A percentile compares a stretch with the other conserved stretches of the same genome.
Evolutionary conservation across 805 yeast genomes (phyloP).

Genomic region (Starmera dryadoides): DNA sequence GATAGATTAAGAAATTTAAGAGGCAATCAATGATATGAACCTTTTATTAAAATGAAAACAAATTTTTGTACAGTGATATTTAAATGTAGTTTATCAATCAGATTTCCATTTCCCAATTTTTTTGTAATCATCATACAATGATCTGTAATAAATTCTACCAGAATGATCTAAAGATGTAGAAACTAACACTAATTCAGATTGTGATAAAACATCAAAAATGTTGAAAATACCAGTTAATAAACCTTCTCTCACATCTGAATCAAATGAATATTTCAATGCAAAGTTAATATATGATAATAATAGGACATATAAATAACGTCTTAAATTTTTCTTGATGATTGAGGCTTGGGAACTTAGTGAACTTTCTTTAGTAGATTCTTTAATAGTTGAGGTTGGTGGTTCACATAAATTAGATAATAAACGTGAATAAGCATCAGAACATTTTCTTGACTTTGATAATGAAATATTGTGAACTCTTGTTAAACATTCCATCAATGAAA

Average conservation of each 20-base stretch:
- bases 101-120: slow-evolving; percentile 70
- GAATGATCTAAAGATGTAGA: slow-evolving; percentile 61
- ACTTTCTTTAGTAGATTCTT: slow-evolving; percentile 18
- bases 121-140: slow-evolving; percentile 65
- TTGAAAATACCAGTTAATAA: slow-evolving; percentile 51
- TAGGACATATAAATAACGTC: slow-evolving; percentile 56
- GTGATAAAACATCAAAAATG: slow-evolving; percentile 64
- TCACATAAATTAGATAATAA: slow-evolving; percentile 66
- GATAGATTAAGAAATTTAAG: too few relatives aligned
- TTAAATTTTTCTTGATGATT: slow-evolving; percentile 48
- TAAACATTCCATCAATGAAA: slow-evolving; percentile 43
- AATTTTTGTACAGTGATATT: too few relatives aligned
- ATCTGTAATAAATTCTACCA: slow-evolving; percentile 60
- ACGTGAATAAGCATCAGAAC: slow-evolving; percentile 48
- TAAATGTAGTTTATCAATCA: slow-evolving; percentile 5
- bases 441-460: slow-evolving; percentile 19
- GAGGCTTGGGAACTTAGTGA: slow-evolving; percentile 49
- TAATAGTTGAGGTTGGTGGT: slow-evolving; percentile 41
- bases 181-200: slow-evolving; percentile 53
- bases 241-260: slow-evolving; percentile 36
- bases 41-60: too few relatives aligned
- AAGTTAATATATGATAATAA: slow-evolving; percentile 50
- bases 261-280: slow-evolving; percentile 43
- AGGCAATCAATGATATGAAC: too few relatives aligned
- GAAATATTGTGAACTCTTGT: slow-evolving; percentile 16